Evolutionary conservation across 1,284 basidiomycete species (phyloP).

Genomic region (Cryptococcus jaspeensis): DNA sequence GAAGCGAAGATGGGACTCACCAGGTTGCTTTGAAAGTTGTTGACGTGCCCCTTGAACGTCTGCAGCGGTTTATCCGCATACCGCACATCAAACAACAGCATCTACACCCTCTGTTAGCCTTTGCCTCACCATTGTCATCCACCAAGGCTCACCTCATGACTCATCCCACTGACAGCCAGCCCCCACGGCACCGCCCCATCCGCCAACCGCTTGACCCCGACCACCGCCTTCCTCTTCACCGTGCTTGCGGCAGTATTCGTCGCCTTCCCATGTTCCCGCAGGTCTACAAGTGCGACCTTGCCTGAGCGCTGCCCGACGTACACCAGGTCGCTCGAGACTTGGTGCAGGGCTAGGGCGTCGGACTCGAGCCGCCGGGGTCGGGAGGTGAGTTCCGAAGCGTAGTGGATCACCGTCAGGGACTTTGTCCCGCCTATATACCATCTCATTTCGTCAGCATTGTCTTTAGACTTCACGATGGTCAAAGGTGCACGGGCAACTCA

Average conservation of each 20-base stretch:
- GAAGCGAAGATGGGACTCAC: slow-evolving; percentile 15
- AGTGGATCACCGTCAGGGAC: slow-evolving; percentile 20
- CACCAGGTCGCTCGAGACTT: slow-evolving; percentile 26
- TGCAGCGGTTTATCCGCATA: slow-evolving; percentile 27
- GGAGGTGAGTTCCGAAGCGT: slow-evolving; percentile 9
- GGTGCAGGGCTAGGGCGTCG: slow-evolving; percentile 37
- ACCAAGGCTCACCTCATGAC: slow-evolving; percentile 26
- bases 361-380: slow-evolving; percentile 22
- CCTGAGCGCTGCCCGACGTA: slow-evolving; percentile 33
- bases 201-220: slow-evolving; percentile 35
- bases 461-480: too few species aligned
- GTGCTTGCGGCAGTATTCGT: slow-evolving; percentile 17
- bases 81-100: slow-evolving; percentile 42
- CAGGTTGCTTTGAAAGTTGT: slow-evolving; percentile 29
- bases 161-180: slow-evolving; percentile 36
- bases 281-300: slow-evolving; percentile 29
- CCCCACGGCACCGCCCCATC: slow-evolving; percentile 46
- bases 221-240: slow-evolving; percentile 30
- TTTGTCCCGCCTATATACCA: slow-evolving; percentile 14
- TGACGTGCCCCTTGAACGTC: slow-evolving; percentile 34
- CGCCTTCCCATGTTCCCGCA: slow-evolving; percentile 17
- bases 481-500: slow-evolving; percentile 7
- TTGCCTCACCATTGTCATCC: not conserved
- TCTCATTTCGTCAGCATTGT: too few species aligned
- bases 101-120: slow-evolving; percentile 12